Evolutionary conservation across 768 basidiomycete genomes (phyloP).

Genomic region (Collybia sp.): DNA sequence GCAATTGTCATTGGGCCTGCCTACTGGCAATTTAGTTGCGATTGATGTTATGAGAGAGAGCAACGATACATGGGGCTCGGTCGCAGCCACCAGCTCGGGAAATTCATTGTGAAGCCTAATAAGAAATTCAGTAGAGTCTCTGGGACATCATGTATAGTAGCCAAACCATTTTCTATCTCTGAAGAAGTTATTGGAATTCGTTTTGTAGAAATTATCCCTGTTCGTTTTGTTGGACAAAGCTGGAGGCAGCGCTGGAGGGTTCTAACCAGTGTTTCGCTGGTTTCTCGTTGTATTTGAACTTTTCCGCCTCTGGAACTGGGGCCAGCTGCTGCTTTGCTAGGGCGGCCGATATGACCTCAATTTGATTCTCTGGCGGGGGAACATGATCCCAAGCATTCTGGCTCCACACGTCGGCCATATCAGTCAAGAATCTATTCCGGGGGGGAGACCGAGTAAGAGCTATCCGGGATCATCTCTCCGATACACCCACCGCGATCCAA

Average conservation of each 20-base stretch:
- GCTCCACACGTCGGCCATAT: slow-evolving; percentile 72
- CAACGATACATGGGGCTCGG: slow-evolving; percentile 52
- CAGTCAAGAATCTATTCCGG: slow-evolving; percentile 56
- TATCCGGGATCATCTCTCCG: background rate
- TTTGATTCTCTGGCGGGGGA: slow-evolving; percentile 77
- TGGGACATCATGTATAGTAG: background rate
- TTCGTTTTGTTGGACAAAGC: background rate
- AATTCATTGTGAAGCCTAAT: slow-evolving; percentile 90
- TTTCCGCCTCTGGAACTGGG: slow-evolving; percentile 74
- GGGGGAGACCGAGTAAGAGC: background rate
- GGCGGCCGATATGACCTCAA: slow-evolving; percentile 63
- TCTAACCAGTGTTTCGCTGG: slow-evolving; percentile 70
- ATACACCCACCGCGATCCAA: slow-evolving; percentile 57
- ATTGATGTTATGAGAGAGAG: slow-evolving; percentile 3
- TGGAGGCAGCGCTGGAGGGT: background rate
- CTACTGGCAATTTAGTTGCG: slow-evolving; percentile 30
- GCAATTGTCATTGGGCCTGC: slow-evolving; percentile 75
- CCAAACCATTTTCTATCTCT: slow-evolving; percentile 83
- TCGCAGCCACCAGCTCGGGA: slow-evolving; percentile 74
- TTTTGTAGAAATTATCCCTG: slow-evolving; percentile 94
- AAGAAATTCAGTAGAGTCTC: background rate
- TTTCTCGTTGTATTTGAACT: slow-evolving; percentile 65
- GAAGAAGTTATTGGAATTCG: slow-evolving; percentile 86
- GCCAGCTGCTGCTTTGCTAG: slow-evolving; percentile 63
- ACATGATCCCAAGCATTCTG: slow-evolving; percentile 95